Evolutionary conservation across 345 rosid genomes (phyloP).

Genomic region (Camelina sativa): DNA sequence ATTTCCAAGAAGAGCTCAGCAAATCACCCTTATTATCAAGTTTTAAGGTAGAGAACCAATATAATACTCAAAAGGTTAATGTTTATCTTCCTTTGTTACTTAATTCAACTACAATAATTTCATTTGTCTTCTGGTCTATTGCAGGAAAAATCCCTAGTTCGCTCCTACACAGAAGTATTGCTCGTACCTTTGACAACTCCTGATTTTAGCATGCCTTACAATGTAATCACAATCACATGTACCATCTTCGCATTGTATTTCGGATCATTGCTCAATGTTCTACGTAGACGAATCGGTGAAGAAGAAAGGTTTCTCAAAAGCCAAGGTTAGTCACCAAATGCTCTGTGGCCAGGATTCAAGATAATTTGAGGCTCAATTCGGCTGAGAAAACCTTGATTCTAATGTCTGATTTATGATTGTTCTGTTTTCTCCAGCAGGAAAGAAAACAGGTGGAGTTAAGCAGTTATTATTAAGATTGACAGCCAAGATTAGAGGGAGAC

Average conservation of each 20-base stretch:
- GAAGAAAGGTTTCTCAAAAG: constrained; percentile 78
- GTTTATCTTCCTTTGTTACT: not conserved
- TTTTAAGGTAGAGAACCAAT: constrained; percentile 56
- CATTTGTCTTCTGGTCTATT: constrained; percentile 36
- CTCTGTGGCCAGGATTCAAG: not conserved
- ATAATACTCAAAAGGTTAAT: not conserved
- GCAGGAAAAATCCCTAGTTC: constrained; percentile 70
- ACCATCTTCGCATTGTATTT: constrained; percentile 85
- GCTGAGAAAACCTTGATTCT: not conserved
- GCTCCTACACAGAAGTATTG: constrained; percentile 86
- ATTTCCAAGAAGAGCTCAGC: constrained; percentile 48
- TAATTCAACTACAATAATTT: not conserved
- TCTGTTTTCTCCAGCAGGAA: constrained; percentile 54
- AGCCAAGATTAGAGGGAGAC: constrained; percentile 67
- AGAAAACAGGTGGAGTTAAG: constrained; percentile 48
- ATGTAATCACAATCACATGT: constrained; percentile 94
- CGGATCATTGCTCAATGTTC: constrained; percentile 88
- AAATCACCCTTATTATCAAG: constrained; percentile 60
- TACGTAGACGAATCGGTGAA: constrained; percentile 70
- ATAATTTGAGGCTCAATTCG: not conserved
- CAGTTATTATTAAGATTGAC: constrained; percentile 54
- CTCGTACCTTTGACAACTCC: constrained; percentile 94
- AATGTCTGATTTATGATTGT: constrained; percentile 6
- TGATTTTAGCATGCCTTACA: constrained; percentile 99
- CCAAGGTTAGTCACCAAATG: constrained; percentile 56